These are phyloP conservation scores for Chaetoscypha palmicola DNA, from an alignment of 2,329 filamentous ascomycete species.

Conservation along the genomic window DNA sequence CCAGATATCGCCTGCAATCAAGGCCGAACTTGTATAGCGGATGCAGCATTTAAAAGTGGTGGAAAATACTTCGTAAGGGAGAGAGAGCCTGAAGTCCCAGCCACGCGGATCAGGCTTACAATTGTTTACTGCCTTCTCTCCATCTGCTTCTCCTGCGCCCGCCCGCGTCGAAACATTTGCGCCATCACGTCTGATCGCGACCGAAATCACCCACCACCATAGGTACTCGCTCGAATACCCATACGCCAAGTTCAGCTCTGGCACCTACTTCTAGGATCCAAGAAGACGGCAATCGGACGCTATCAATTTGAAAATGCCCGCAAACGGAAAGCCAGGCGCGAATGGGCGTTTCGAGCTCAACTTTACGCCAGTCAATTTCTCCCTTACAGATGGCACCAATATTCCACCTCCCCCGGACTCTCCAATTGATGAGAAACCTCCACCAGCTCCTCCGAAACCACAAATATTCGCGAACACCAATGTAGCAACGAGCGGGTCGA, in stretches of 20 bases:
- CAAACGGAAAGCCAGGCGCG: constrained; percentile 6
- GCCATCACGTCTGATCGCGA: background rate
- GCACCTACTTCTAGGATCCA: background rate
- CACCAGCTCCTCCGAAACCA: constrained; percentile 12
- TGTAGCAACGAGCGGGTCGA: constrained; percentile 1
- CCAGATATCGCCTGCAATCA: background rate
- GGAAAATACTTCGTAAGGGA: background rate
- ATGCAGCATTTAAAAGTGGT: background rate
- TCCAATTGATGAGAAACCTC: constrained; percentile 26
- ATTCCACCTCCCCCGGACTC: constrained; percentile 32
- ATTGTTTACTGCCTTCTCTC: constrained; percentile 1
- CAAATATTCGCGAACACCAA: background rate
- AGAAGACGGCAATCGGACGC: background rate
- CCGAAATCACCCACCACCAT: background rate
- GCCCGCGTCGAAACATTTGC: background rate
- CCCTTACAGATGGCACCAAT: constrained; percentile 31
- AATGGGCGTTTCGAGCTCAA: constrained; percentile 30
- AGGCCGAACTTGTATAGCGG: background rate
- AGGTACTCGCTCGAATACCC: background rate
- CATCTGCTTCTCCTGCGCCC: constrained; percentile 5
- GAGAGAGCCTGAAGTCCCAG: background rate
- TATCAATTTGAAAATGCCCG: background rate
- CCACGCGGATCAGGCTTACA: background rate
- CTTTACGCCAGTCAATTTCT: constrained; percentile 28
- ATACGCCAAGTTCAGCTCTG: background rate